phyloP scores from a whole-genome alignment of 345 rosid species.

The Capsella bursapastoris region DNA sequence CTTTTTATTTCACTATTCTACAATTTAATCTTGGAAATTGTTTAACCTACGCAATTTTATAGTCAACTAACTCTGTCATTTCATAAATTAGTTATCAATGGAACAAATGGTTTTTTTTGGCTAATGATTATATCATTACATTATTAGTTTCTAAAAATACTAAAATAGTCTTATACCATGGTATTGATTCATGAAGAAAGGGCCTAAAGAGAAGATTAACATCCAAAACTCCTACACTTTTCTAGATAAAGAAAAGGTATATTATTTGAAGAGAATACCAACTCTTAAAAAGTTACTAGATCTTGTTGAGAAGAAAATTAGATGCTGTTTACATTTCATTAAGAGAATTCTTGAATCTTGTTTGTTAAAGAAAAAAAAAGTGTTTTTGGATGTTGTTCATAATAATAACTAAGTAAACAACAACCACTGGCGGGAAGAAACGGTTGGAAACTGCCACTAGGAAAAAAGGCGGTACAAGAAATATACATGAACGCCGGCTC shows the following conservation, averaged over 20 bases:
- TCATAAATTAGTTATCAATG: no score
- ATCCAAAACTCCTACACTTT: background rate
- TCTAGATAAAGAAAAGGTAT: background rate
- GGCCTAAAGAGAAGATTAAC: background rate
- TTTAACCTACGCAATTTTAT: no score
- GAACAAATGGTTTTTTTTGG: no score
- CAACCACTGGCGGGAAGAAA: constrained; percentile 36
- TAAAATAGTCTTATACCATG: background rate
- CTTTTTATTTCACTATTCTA: no score
- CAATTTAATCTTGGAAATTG: no score
- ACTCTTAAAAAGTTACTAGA: background rate
- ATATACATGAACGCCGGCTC: constrained; percentile 26
- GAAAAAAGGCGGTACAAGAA: constrained; percentile 19
- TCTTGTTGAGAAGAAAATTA: no score
- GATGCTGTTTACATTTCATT: no score
- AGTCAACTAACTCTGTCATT: no score
- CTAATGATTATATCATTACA: no score
- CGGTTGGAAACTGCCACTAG: constrained; percentile 42
- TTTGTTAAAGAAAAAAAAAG: no score
- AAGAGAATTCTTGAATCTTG: no score
- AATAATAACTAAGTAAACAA: constrained; percentile 8
- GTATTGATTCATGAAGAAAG: background rate
- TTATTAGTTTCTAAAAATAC: no score
- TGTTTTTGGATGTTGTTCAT: constrained; percentile 5
- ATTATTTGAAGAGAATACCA: background rate